Evolutionary conservation across 176 grass and related monocot genomes (phyloP), one percentile per base, ranked within the genome.

Genomic region (Eleusine indica): DNA sequence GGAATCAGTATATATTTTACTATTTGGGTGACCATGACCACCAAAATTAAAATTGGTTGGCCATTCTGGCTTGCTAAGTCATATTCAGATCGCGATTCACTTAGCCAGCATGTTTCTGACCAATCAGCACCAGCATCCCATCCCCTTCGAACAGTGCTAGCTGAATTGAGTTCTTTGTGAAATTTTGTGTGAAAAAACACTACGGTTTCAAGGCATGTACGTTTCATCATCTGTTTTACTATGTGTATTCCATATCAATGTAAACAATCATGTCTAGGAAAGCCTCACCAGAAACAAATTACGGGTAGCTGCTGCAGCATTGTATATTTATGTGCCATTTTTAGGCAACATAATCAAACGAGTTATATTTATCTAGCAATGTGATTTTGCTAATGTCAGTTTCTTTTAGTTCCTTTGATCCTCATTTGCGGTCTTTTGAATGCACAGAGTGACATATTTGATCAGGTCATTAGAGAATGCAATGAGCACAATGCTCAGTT

Each of bases 401-500:
- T 68, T 16, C 11, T 87, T 71, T 35, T 87, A 25, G 2, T 64
- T 81, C 58, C n/a, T 78, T 65, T 70, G 17, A 6, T 79, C 29
- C 25, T 83, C 66, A 77, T 71, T 44, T 16, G 5, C 25, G 67
- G 13, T 75, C 42, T 57, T 78, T 46, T 14, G 47, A 77, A 69
- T 76, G 44, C 82, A 44, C 79, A 99, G 96, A 92, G 71, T 53
- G 96, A 96, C n/a, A 48, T 82, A 70, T 96, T 99, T 86, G 96
- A 96, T 83, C 91, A 94, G 86, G 89, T 98, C 14, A 89, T 89
- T 63, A 94, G 85, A 87, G 93, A 96, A 89, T 99, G 96, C 43
- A 80, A 86, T 40, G 96, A 99, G 66, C 96, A 99, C 82, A 95
- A 88, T 60, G 7, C 76, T 28, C 89, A 99, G 66, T 89, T 99